Percentiles rank a stretch among this genome's conserved stretches.
Evolutionary conservation across 495 filamentous ascomycete species (phyloP).

Genomic region (Neurospora sp.): DNA sequence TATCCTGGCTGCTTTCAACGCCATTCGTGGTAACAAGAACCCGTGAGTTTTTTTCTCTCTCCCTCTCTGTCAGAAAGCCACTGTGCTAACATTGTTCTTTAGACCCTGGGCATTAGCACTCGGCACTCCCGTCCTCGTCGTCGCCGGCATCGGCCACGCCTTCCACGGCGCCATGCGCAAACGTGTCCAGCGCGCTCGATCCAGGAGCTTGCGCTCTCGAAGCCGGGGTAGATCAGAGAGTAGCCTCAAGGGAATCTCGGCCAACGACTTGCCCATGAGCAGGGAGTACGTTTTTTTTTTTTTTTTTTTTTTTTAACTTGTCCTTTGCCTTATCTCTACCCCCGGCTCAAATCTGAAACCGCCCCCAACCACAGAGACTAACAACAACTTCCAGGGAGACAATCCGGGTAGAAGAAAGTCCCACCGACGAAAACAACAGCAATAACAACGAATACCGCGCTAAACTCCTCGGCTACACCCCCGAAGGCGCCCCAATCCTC

Average conservation of each 20-base stretch:
- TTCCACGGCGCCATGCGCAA: constrained; percentile 25
- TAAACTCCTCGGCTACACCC: constrained; percentile 26
- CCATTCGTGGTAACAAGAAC: constrained; percentile 26
- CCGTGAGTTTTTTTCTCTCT: constrained; percentile 19
- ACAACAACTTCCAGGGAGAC: constrained; percentile 10
- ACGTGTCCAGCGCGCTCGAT: constrained; percentile 13
- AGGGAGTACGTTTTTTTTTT: constrained; percentile 15
- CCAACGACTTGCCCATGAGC: constrained; percentile 17
- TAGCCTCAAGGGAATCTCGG: constrained; percentile 6
- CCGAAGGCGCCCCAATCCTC: constrained; percentile 17
- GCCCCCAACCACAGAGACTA: neutral
- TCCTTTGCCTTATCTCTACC: neutral
- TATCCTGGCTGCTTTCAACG: constrained; percentile 28
- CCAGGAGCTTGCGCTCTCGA: constrained; percentile 2
- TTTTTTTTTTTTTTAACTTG: neutral
- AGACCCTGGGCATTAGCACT: constrained; percentile 38
- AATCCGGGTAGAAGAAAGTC: constrained; percentile 16
- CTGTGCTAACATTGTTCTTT: neutral
- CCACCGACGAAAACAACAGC: constrained; percentile 10
- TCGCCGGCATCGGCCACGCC: constrained; percentile 32
- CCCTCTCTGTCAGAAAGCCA: neutral
- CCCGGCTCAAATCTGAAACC: neutral
- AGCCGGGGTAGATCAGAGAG: constrained; percentile 3
- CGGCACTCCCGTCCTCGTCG: constrained; percentile 40
- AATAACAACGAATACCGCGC: constrained; percentile 9